Evolutionary conservation across 345 rosid genomes (phyloP), one percentile per base, ranked within the genome.

Genomic region (Eucalyptus cloeziana): DNA sequence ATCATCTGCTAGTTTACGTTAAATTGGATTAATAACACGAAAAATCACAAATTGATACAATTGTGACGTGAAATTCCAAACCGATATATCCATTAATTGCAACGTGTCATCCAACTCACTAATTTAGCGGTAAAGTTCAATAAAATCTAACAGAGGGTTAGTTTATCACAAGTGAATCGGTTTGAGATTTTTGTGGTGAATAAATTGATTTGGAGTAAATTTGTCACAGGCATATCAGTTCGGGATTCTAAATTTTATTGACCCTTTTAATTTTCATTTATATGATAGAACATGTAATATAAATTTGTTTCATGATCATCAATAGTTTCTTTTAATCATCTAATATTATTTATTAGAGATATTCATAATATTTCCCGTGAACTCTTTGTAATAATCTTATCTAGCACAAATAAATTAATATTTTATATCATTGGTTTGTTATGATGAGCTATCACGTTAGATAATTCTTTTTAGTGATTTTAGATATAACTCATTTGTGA

Each of bases 61-160:
- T 52, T 52, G 2, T 52, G 1, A 21, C 2, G 0, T 52, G 0
- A 52, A 52, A 52, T 21, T 52, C 58, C 58, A 52, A 21, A 52
- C 10, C 0, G 2, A 0, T 52, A 21, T 52, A 21, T 52, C 2
- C 1, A 52, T 52, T 8, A 52, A 52, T 52, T 52, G 10, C 2
- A 52, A 52, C 1, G 2, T 21, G 5, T 52, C 25, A 52, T 52
- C 25, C 1, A 52, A 52, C 58, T 52, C 0, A 21, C 0, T 52
- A 52, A 52, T 52, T 7, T 52, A 19, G 4, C 24, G 0, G 0
- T 19, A 52, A 52, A 52, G 24, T 52, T 52, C 58, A 3, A 52
- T 52, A 52, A 52, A 52, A 52, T 52, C 24, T 52, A 8, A 21
- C 0, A 0, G 0, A 52, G 1, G 0, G 25, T 52, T 0, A 52